A percentile compares a stretch with the other conserved stretches of the same genome.
These are phyloP conservation scores for Microascus cirrosus DNA, from an alignment of 2,329 filamentous ascomycete genomes.

Conservation along the genomic window DNA sequence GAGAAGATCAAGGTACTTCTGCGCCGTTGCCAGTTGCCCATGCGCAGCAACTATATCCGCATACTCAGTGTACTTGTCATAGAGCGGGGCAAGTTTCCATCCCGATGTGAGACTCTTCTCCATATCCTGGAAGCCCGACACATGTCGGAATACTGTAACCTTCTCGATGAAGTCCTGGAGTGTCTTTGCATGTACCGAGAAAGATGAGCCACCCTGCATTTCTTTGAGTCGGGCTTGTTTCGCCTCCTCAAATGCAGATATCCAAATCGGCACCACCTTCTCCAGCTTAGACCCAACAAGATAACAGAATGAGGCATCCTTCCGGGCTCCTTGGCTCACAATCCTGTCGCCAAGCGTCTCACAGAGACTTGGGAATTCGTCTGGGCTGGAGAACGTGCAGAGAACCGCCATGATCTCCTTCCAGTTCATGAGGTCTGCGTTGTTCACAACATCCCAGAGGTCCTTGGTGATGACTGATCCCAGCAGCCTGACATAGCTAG, in stretches of 20 bases:
- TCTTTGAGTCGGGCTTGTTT: conserved; percentile 66
- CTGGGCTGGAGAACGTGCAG: conserved; percentile 87
- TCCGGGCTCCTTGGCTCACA: conserved; percentile 63
- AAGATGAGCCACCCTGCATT: conserved; percentile 62
- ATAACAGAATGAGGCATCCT: conserved; percentile 95
- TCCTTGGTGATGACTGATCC: conserved; percentile 93
- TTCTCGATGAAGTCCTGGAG: conserved; percentile 96
- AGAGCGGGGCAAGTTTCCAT: conserved; percentile 83
- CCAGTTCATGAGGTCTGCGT: conserved; percentile 87
- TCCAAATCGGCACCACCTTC: conserved; percentile 94
- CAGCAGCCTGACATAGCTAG: conserved; percentile 85
- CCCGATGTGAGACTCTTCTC: conserved; percentile 61
- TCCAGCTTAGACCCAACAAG: conserved; percentile 91
- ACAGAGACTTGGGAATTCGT: conserved; percentile 88
- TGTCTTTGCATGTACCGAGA: conserved; percentile 81
- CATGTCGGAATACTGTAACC: conserved; percentile 90
- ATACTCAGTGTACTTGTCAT: conserved; percentile 94
- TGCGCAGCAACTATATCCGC: conserved; percentile 89
- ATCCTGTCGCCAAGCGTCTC: conserved; percentile 90
- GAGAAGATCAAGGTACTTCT: conserved; percentile 84
- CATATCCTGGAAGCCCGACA: conserved; percentile 78
- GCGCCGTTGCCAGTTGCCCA: conserved; percentile 74
- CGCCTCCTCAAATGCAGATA: conserved; percentile 74
- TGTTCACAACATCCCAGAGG: conserved; percentile 95
- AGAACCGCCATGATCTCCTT: conserved; percentile 94